These are phyloP conservation scores for Neurospora crassa DNA, from an alignment of 2,329 filamentous ascomycete genomes.

Conservation along the genomic window DNA sequence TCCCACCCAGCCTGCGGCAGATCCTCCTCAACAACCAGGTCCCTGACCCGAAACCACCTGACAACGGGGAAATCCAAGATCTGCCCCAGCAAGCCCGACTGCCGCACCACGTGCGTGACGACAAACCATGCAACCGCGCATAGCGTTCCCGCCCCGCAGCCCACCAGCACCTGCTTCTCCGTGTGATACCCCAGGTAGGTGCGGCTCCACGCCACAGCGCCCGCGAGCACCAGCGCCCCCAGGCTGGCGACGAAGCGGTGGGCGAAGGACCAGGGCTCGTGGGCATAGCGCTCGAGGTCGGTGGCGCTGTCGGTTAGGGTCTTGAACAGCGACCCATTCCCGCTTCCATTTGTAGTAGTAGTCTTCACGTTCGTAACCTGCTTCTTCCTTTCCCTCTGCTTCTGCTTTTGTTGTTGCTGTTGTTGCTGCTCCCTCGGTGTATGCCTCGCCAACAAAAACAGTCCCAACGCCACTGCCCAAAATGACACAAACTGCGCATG, in stretches of 20 bases:
- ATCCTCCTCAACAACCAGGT: conserved; percentile 82
- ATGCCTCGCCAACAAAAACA: conserved; percentile 82
- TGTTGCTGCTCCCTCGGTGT: conserved; percentile 30
- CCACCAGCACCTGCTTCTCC: conserved; percentile 74
- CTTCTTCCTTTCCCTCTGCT: not conserved
- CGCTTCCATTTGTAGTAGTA: not conserved
- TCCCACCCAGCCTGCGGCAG: conserved; percentile 88
- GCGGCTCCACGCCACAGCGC: conserved; percentile 67
- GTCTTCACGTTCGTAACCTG: not conserved
- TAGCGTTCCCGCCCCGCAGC: conserved; percentile 57
- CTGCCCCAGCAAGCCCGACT: conserved; percentile 62
- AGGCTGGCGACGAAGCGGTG: conserved; percentile 49
- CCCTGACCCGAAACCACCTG: conserved; percentile 62
- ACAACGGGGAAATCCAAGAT: conserved; percentile 55
- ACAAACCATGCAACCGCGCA: conserved; percentile 74
- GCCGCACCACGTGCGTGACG: conserved; percentile 56
- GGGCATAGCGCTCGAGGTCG: conserved; percentile 25
- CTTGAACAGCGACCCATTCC: not conserved
- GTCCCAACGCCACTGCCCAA: conserved; percentile 72
- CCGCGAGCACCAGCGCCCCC: conserved; percentile 51
- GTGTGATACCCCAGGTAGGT: conserved; percentile 94
- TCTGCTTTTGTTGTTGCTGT: not conserved
- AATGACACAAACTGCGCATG: conserved; percentile 93
- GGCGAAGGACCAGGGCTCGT: conserved; percentile 47
- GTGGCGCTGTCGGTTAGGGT: not conserved